phyloP scores from a whole-genome alignment of 2,329 filamentous ascomycete genomes.

The Fusarium neocosmosporiellum region DNA sequence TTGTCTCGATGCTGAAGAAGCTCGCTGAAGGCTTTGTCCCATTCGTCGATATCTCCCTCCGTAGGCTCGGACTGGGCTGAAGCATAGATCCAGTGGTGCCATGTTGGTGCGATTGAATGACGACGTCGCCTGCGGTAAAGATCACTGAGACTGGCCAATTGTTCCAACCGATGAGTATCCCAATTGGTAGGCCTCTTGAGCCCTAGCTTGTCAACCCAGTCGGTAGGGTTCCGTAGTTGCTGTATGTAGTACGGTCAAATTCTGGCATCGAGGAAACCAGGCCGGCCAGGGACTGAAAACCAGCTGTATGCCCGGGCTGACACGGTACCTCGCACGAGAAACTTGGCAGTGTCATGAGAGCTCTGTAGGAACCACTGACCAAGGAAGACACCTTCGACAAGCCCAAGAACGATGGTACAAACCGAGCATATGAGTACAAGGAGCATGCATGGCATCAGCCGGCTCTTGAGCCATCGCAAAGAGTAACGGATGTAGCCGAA shows the following conservation, averaged over 20 bases:
- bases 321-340: not conserved
- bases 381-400: not conserved
- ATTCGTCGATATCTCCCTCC: not conserved
- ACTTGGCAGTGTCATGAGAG: not conserved
- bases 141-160: not conserved
- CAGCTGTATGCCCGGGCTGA: not conserved
- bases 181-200: not conserved
- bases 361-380: not conserved
- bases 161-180: not conserved
- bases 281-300: not conserved
- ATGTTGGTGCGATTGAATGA: not conserved
- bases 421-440: not conserved
- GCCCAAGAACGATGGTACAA: not conserved
- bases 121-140: not conserved
- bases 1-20: constrained; percentile 1
- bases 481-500: not conserved
- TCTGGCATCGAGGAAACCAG: not conserved
- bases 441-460: not conserved
- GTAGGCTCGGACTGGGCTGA: not conserved
- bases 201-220: not conserved
- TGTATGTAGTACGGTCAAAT: not conserved
- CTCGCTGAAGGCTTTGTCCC: not conserved
- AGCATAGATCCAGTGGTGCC: constrained; percentile 7
- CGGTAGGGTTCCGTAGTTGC: not conserved
- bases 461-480: not conserved